phyloP scores from a whole-genome alignment of 352 stramenopile genomes.

The Thalassiosira livingstoniorum region DNA sequence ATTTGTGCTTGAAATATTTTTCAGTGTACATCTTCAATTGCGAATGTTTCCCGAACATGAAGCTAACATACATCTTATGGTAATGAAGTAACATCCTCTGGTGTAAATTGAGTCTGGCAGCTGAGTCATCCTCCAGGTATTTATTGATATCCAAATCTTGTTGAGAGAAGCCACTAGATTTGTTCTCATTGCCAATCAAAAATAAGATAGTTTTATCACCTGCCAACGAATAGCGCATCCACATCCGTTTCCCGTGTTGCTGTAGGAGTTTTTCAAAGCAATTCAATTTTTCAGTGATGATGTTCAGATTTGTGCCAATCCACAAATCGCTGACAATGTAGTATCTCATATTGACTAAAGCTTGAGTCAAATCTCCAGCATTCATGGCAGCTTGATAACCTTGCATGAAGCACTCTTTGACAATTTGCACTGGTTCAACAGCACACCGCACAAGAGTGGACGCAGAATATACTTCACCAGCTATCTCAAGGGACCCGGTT shows the following conservation, averaged over 20 bases:
- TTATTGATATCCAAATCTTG: not conserved
- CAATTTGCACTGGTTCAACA: conserved; percentile 19
- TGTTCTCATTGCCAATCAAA: conserved; percentile 2
- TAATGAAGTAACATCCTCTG: not conserved
- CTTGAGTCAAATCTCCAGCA: conserved; percentile 26
- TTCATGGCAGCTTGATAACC: conserved; percentile 25
- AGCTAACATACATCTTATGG: conserved; percentile 30
- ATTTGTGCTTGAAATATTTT: conserved; percentile 16
- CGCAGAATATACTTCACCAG: conserved; percentile 18
- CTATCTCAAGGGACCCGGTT: conserved; percentile 22
- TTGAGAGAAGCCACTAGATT: conserved; percentile 1
- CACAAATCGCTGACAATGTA: conserved; percentile 18
- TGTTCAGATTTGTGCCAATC: conserved; percentile 16
- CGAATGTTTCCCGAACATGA: conserved; percentile 28
- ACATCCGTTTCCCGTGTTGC: conserved; percentile 8
- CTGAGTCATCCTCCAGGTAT: not conserved
- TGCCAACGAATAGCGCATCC: not conserved
- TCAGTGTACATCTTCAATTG: conserved; percentile 12
- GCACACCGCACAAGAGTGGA: conserved; percentile 17
- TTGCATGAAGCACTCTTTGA: conserved; percentile 14
- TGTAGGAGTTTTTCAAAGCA: not conserved
- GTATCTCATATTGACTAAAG: conserved; percentile 21
- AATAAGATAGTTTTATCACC: not conserved
- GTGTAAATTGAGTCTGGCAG: not conserved
- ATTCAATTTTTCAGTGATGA: conserved; percentile 2